phyloP scores from a whole-genome alignment of 2,329 filamentous ascomycete species.

The Diatrype stigma region DNA sequence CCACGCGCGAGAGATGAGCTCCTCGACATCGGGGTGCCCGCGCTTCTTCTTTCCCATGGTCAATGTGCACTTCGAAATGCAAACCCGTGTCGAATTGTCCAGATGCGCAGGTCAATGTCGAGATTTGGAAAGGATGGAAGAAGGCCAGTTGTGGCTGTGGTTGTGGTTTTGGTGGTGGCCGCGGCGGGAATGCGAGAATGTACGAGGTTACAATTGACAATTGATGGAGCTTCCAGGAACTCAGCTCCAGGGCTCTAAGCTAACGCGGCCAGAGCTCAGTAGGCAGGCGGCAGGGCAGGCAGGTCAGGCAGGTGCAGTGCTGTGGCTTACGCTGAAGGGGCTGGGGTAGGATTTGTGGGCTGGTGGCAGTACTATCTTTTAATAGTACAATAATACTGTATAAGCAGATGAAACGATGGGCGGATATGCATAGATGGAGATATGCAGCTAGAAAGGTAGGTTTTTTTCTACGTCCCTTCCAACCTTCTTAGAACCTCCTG shows the following conservation, averaged over 20 bases:
- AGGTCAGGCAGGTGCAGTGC: background rate
- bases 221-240: background rate
- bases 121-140: background rate
- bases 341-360: background rate
- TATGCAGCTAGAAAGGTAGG: too few relatives aligned
- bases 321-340: background rate
- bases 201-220: background rate
- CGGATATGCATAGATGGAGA: too few relatives aligned
- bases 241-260: constrained; percentile 1
- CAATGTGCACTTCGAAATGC: constrained; percentile 9
- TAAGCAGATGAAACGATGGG: too few relatives aligned
- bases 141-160: background rate
- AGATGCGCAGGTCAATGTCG: too few relatives aligned
- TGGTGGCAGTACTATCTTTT: too few relatives aligned
- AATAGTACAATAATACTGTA: too few relatives aligned
- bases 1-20: constrained; percentile 83
- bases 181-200: background rate
- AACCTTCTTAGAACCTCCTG: too few relatives aligned
- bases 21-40: constrained; percentile 79
- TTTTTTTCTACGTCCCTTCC: too few relatives aligned
- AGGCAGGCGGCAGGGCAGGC: background rate
- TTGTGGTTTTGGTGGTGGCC: background rate
- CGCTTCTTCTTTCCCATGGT: constrained; percentile 89
- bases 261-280: background rate
- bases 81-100: too few relatives aligned